Base-by-base conservation (phyloP, 2,329 filamentous ascomycete genomes). In the Fusarium sp. region DNA sequence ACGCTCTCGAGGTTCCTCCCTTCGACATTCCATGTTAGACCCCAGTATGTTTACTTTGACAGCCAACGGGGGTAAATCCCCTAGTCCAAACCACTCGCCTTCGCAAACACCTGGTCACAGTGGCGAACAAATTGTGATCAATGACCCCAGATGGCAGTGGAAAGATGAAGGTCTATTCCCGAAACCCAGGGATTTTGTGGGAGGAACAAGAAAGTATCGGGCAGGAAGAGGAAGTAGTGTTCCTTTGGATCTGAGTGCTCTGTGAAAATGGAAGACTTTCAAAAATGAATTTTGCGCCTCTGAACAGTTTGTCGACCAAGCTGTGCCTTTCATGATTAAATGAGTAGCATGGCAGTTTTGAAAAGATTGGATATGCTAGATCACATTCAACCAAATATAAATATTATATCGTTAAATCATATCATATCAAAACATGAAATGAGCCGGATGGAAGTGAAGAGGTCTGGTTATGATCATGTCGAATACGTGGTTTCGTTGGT, bases 191-290 rank as follows among this genome's bases (percentile, higher is more conserved):
- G 90, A 92, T 3, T 98, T 97, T 77, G 82, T 85, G 3, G 92
- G 91, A n/a, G 89, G 88, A 6, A 82, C 87, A 22, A 94, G 92
- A 79, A 90, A 89, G 78, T 99, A 98, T 81, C 87, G 95, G 68
- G 96, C 96, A 38, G 96, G 96, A 11, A 88, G 95, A 77, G 95
- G 94, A 32, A 98, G 94, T 82, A 98, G 93, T 83, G 95, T 98
- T 73, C 96, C 96, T 30, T 83, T 98, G 74, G 93, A 98, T 83
- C 81, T 99, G 77, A 89, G 85, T 71, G 84, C 86, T 16, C 85
- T 91, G 24, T 80, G 63, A 75, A 49, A 30, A 57, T 42, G 38
- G 55, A 32, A 42, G n/a, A 54, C 29, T 30, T 64, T 73, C 51
- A 70, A 44, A 52, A 54, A 59, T 47, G 49, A 25, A 71, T 29